Conservation (phyloP, 2,329 filamentous ascomycete genomes). For the Pseudogymnoascus sp. region DNA sequence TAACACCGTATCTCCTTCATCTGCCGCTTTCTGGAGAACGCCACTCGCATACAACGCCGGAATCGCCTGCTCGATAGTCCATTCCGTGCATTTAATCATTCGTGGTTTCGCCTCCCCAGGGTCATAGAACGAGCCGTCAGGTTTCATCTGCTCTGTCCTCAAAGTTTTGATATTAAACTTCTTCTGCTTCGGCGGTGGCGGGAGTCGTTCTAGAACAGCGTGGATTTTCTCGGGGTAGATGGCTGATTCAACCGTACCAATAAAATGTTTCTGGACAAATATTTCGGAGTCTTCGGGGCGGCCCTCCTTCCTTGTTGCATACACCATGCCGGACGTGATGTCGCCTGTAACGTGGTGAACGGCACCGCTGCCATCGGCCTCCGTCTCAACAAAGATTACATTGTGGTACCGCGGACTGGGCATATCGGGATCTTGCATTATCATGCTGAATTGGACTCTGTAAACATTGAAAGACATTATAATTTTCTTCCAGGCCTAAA, state of each 20-base stretch:
- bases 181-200: constrained; percentile 16
- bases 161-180: constrained; percentile 1
- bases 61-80: constrained; percentile 15
- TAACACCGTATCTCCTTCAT: neutral
- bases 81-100: constrained; percentile 17
- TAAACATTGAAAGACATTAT: constrained; percentile 12
- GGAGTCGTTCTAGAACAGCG: constrained; percentile 1
- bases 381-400: constrained; percentile 11
- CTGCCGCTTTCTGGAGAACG: neutral
- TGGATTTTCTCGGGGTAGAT: constrained; percentile 13
- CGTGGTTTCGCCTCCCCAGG: constrained; percentile 9
- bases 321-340: constrained; percentile 9
- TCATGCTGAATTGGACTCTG: constrained; percentile 1
- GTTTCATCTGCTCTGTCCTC: constrained; percentile 7
- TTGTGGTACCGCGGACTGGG: constrained; percentile 10
- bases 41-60: constrained; percentile 13
- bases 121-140: neutral
- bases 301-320: neutral
- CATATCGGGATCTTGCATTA: constrained; percentile 10
- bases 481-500: neutral
- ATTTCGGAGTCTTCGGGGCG: constrained; percentile 3
- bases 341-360: constrained; percentile 8
- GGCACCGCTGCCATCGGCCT: constrained; percentile 8
- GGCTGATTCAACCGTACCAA: neutral
- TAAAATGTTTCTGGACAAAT: neutral